Base-by-base conservation (phyloP, 495 filamentous ascomycete genomes). In the Penicillium angulare region DNA sequence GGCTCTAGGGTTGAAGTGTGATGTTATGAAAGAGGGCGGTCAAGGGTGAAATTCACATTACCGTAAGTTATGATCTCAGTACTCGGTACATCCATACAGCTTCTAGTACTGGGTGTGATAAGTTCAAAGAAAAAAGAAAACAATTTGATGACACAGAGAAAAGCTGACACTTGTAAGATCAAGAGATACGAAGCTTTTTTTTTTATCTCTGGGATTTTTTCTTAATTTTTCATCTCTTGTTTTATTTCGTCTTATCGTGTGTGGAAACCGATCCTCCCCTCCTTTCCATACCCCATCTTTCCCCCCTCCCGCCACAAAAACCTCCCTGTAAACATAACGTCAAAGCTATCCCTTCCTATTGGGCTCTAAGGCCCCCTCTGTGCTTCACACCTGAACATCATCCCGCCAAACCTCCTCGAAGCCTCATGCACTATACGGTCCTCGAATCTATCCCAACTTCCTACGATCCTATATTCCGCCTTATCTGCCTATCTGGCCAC, bases 281-380 rank as follows among this genome's bases (percentile, higher is more conserved):
- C 47, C 31, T 40, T 35, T 31, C n/a, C 34, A 20, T 18, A 44
- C 43, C 21, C 34, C 39, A 24, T 42, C 38, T 32, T 36, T 23
- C 17, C 34, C 22, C 38, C 18, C 29, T 31, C 33, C 23, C 24
- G 13, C 29, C 31, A 40, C 41, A 36, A 43, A 36, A 43, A 31
- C 8, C 27, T 22, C 27, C 15, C 13, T 13, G 3, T 32, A 46
- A 34, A 29, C 36, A 29, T 5, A 21, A n/a, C n/a, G n/a, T n/a
- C n/a, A 35, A 38, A 42, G 43, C 24, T 41, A 48, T 43, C 49
- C 55, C 47, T 61, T 54, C 49, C 41, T 44, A 50, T 62, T 56
- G 53, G 53, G 53, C 53, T 60, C 46, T 50, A 47, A 48, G 49
- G 49, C 53, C 46, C 47, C 40, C 9, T 21, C 35, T 45, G 31